Evolutionary conservation across 1,284 basidiomycete genomes (phyloP).

Genomic region (Singerocomus inundabilis): DNA sequence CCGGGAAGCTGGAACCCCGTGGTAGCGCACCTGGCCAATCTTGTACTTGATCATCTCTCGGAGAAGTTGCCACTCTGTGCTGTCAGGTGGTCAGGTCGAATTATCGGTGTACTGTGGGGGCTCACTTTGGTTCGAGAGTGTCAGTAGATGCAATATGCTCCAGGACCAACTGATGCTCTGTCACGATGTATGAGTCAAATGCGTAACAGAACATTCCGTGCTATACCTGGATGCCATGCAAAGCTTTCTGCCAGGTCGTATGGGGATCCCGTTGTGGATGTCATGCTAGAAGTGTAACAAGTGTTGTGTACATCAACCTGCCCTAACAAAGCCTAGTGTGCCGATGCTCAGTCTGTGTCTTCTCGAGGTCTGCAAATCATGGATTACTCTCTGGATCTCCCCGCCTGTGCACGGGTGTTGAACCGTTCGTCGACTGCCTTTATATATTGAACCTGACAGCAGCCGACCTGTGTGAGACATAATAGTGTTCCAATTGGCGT

Average conservation of each 20-base stretch:
- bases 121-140: constrained; percentile 60
- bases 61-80: constrained; percentile 73
- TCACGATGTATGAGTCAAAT: constrained; percentile 10
- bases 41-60: constrained; percentile 72
- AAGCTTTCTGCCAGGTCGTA: constrained; percentile 31
- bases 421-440: not conserved
- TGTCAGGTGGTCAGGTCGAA: constrained; percentile 33
- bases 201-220: not conserved
- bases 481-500: not conserved
- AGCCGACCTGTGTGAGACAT: not conserved
- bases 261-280: constrained; percentile 13
- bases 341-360: too few species aligned
- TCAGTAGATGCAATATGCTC: constrained; percentile 71
- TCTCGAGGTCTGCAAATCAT: not conserved
- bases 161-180: constrained; percentile 65
- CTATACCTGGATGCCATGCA: constrained; percentile 48
- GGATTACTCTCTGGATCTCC: not conserved
- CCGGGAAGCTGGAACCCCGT: constrained; percentile 1
- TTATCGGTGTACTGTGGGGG: not conserved
- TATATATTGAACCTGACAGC: not conserved
- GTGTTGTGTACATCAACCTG: too few species aligned
- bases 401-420: not conserved
- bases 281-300: constrained; percentile 14
- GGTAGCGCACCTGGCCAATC: constrained; percentile 54
- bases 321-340: too few species aligned